A percentile compares a stretch with the other conserved stretches of the same genome.
These are phyloP conservation scores for Aureobasidium namibiae DNA, from an alignment of 2,329 filamentous ascomycete species.

Conservation along the genomic window DNA sequence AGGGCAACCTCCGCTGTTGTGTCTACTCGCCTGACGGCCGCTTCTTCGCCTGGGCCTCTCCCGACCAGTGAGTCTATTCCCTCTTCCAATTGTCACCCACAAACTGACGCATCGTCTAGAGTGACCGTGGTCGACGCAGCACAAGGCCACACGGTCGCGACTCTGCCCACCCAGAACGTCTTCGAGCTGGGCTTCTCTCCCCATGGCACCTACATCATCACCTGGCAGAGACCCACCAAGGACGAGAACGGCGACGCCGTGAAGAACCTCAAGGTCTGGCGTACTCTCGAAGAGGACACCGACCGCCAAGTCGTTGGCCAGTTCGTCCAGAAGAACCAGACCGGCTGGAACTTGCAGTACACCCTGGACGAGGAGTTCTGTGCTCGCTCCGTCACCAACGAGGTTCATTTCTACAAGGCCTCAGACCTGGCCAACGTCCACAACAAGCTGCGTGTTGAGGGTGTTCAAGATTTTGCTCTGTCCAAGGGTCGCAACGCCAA, in stretches of 20 bases:
- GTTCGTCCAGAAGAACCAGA: constrained; percentile 94
- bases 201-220: constrained; percentile 84
- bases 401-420: constrained; percentile 95
- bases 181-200: constrained; percentile 95
- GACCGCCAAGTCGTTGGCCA: constrained; percentile 67
- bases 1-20: constrained; percentile 91
- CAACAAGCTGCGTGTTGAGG: constrained; percentile 92
- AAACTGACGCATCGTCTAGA: constrained; percentile 32
- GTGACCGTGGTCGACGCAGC: constrained; percentile 81
- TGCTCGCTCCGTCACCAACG: constrained; percentile 88
- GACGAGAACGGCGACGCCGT: constrained; percentile 87
- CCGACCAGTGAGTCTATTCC: constrained; percentile 51
- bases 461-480: constrained; percentile 79
- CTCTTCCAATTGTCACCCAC: neutral
- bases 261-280: constrained; percentile 97
- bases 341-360: constrained; percentile 96
- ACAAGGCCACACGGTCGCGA: constrained; percentile 63
- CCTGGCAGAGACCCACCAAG: constrained; percentile 89
- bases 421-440: constrained; percentile 77
- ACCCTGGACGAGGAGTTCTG: constrained; percentile 89
- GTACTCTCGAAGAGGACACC: constrained; percentile 61
- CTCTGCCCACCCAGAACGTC: constrained; percentile 71
- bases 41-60: constrained; percentile 91
- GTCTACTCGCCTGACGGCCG: constrained; percentile 91
- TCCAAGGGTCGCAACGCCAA: constrained; percentile 85